Conservation (phyloP, 2,329 filamentous ascomycete species). For the Penicillium sp. region DNA sequence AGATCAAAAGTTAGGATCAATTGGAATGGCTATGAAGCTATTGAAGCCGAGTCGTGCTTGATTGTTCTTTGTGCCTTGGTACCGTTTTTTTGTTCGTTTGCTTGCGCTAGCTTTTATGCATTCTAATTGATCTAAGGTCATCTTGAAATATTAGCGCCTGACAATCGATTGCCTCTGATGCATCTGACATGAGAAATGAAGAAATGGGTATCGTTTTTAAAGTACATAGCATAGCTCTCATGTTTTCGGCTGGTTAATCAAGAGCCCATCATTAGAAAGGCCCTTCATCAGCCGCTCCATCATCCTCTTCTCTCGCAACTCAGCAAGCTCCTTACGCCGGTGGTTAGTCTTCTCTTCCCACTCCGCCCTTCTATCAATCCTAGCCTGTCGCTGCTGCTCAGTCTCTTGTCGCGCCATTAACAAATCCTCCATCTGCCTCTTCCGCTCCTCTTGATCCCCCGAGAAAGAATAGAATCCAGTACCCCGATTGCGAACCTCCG, state of each 20-base stretch:
- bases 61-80: background rate
- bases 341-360: background rate
- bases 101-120: background rate
- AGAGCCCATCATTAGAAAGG: background rate
- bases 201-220: background rate
- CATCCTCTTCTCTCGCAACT: background rate
- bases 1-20: slow-evolving; percentile 13
- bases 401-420: slow-evolving; percentile 56
- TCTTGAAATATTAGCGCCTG: background rate
- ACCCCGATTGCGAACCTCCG: slow-evolving; percentile 82
- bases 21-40: background rate
- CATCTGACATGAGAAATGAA: background rate
- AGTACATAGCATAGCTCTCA: background rate
- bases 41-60: background rate
- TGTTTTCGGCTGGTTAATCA: background rate
- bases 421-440: slow-evolving; percentile 74
- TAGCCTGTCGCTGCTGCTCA: background rate
- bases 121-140: background rate
- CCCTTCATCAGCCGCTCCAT: background rate
- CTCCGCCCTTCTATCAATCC: background rate
- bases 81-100: background rate
- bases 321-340: background rate
- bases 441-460: slow-evolving; percentile 64
- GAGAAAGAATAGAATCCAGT: slow-evolving; percentile 91
- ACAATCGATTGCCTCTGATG: background rate